Conservation (phyloP, 2,329 filamentous ascomycete species). For the Fusarium acutatum region DNA sequence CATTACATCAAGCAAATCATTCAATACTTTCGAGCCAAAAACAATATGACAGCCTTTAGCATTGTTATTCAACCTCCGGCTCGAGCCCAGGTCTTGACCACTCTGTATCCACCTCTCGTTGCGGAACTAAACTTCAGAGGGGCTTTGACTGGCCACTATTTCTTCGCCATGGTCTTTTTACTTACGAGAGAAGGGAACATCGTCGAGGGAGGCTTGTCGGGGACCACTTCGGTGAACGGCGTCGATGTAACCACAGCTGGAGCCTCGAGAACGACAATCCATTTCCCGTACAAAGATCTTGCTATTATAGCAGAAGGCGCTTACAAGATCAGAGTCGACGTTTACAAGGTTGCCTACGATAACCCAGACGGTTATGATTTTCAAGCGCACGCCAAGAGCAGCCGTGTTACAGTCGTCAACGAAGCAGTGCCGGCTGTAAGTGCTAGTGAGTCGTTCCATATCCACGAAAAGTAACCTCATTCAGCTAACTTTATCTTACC, state of each 20-base stretch:
- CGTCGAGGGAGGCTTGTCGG: slow-evolving; percentile 33
- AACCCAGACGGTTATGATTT: slow-evolving; percentile 13
- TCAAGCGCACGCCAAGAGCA: slow-evolving; percentile 28
- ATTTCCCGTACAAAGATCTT: slow-evolving; percentile 42
- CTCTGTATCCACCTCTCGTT: slow-evolving; percentile 38
- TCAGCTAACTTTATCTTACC: not conserved
- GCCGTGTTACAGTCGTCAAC: slow-evolving; percentile 19
- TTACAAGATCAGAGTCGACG: slow-evolving; percentile 42
- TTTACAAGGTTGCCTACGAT: slow-evolving; percentile 36
- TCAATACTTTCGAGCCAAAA: not conserved
- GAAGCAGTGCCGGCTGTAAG: not conserved
- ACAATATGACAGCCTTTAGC: slow-evolving; percentile 19
- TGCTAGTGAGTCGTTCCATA: slow-evolving; percentile 1
- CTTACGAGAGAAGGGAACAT: slow-evolving; percentile 26
- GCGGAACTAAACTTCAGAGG: slow-evolving; percentile 20
- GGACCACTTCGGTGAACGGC: slow-evolving; percentile 27
- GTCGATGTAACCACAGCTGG: slow-evolving; percentile 7
- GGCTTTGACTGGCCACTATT: slow-evolving; percentile 13
- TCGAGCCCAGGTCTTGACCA: slow-evolving; percentile 14
- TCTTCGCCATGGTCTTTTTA: slow-evolving; percentile 42
- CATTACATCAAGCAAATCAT: not conserved
- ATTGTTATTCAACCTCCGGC: slow-evolving; percentile 41
- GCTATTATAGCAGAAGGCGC: slow-evolving; percentile 31
- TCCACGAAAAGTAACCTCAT: too few relatives aligned
- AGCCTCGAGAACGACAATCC: slow-evolving; percentile 11